phyloP scores from a whole-genome alignment of 345 rosid genomes.

The Viola odorata region DNA sequence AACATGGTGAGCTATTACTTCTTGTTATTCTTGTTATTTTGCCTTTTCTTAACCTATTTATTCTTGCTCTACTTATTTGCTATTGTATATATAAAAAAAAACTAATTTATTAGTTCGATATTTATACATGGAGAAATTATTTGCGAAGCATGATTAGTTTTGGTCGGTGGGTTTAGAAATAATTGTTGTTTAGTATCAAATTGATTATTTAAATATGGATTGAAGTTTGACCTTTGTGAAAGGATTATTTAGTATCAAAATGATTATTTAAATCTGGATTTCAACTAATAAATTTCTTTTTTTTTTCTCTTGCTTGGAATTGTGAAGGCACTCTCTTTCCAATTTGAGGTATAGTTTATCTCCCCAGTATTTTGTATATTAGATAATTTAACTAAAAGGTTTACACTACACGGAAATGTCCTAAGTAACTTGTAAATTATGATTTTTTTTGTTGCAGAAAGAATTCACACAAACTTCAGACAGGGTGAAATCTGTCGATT shows the following conservation, averaged over 20 bases:
- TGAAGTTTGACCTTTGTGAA: background rate
- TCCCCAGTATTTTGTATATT: fast-evolving
- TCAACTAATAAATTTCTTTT: background rate
- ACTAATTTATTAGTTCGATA: too few species aligned
- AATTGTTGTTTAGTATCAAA: too few species aligned
- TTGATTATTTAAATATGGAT: too few species aligned
- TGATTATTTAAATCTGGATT: too few species aligned
- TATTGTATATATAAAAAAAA: too few species aligned
- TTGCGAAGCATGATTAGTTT: too few species aligned
- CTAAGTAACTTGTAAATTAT: too few species aligned
- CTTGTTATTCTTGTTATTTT: background rate
- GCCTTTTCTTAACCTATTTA: background rate
- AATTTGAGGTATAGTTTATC: background rate
- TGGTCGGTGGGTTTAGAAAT: too few species aligned
- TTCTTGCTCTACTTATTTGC: too few species aligned
- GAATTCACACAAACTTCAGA: conserved; percentile 24
- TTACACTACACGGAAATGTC: too few species aligned
- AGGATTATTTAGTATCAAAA: background rate
- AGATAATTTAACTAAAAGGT: too few species aligned
- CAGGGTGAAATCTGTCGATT: conserved; percentile 33
- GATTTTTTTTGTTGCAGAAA: background rate
- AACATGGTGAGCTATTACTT: conserved; percentile 8
- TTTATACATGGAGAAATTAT: too few species aligned
- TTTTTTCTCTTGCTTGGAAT: background rate
- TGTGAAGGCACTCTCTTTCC: conserved; percentile 7